A percentile compares a stretch with the other conserved stretches of the same genome.
These are phyloP conservation scores for Xylariaceae sp. DNA, from an alignment of 2,329 filamentous ascomycete species.

Conservation along the genomic window DNA sequence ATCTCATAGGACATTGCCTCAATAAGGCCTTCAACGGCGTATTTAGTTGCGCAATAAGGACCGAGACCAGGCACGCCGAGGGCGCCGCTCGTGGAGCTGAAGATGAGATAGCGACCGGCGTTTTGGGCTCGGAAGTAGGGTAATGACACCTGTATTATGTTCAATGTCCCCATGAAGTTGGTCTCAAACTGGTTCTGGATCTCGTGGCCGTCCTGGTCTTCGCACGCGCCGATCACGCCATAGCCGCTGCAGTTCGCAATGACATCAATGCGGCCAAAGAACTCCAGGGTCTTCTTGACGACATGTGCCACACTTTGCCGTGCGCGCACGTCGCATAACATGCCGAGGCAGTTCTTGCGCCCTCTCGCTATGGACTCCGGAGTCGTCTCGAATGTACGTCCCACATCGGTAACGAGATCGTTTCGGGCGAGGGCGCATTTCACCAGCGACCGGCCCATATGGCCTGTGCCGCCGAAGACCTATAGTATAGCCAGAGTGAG, in stretches of 20 bases:
- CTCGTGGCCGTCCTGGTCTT: slow-evolving; percentile 94
- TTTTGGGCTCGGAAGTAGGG: slow-evolving; percentile 78
- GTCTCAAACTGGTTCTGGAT: slow-evolving; percentile 95
- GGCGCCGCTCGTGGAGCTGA: slow-evolving; percentile 86
- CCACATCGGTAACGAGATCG: slow-evolving; percentile 81
- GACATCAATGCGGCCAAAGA: slow-evolving; percentile 78
- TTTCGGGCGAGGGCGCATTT: slow-evolving; percentile 73
- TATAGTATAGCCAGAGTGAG: slow-evolving; percentile 32
- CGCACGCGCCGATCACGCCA: slow-evolving; percentile 89
- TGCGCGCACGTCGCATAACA: slow-evolving; percentile 86
- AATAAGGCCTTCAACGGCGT: slow-evolving; percentile 90
- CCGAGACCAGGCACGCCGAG: slow-evolving; percentile 90
- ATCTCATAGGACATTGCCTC: slow-evolving; percentile 97
- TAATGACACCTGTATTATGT: slow-evolving; percentile 84
- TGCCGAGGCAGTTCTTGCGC: slow-evolving; percentile 66
- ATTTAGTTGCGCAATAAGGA: slow-evolving; percentile 95
- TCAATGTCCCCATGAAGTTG: slow-evolving; percentile 91
- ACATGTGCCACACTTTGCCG: slow-evolving; percentile 69
- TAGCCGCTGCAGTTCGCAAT: slow-evolving; percentile 94
- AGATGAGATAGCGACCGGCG: slow-evolving; percentile 82
- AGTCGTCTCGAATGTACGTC: slow-evolving; percentile 71
- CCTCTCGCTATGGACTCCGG: slow-evolving; percentile 66
- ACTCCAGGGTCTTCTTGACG: slow-evolving; percentile 62
- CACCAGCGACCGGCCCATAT: slow-evolving; percentile 87
- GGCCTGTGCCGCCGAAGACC: slow-evolving; percentile 95